A percentile compares a stretch with the other conserved stretches of the same genome.
These are phyloP conservation scores for Passiflora organensis DNA, from an alignment of 345 rosid genomes.

Conservation along the genomic window DNA sequence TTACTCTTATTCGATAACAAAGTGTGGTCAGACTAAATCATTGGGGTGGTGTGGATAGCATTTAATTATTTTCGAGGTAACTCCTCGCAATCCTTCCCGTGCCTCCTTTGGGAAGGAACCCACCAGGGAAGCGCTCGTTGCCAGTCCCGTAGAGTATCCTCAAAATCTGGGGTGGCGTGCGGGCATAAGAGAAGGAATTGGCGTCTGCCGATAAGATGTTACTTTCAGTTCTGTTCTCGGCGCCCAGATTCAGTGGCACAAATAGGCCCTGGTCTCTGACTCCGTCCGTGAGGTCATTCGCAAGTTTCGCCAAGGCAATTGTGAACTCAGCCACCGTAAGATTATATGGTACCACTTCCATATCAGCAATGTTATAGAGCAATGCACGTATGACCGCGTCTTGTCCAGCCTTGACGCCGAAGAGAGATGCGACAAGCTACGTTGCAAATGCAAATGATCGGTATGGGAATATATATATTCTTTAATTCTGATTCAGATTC, in stretches of 20 bases:
- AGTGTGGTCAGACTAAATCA: too few species aligned
- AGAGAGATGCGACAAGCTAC: slow-evolving; percentile 78
- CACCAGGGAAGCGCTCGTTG: slow-evolving; percentile 44
- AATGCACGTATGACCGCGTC: slow-evolving; percentile 66
- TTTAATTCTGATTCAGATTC: slow-evolving; percentile 27
- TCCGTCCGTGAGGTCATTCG: slow-evolving; percentile 39
- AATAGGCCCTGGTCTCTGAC: slow-evolving; percentile 54
- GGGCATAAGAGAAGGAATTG: slow-evolving; percentile 35
- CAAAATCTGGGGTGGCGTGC: slow-evolving; percentile 56
- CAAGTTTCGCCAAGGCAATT: slow-evolving; percentile 22
- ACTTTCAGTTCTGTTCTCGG: slow-evolving; percentile 36
- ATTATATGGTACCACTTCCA: slow-evolving; percentile 35
- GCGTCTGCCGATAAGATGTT: slow-evolving; percentile 54
- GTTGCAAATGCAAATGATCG: slow-evolving; percentile 16
- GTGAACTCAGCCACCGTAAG: slow-evolving; percentile 43
- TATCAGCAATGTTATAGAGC: slow-evolving; percentile 33
- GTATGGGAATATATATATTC: background rate
- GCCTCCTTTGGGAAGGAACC: slow-evolving; percentile 65
- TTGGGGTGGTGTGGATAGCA: too few species aligned
- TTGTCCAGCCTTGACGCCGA: slow-evolving; percentile 77
- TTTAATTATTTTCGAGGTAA: too few species aligned
- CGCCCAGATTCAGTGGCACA: slow-evolving; percentile 29
- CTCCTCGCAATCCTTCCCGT: slow-evolving; percentile 53
- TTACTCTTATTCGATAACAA: too few species aligned
- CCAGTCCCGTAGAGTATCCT: slow-evolving; percentile 65